These are phyloP conservation scores for Fomitopsis pinicola DNA, from an alignment of 1,284 basidiomycete genomes.

Conservation along the genomic window DNA sequence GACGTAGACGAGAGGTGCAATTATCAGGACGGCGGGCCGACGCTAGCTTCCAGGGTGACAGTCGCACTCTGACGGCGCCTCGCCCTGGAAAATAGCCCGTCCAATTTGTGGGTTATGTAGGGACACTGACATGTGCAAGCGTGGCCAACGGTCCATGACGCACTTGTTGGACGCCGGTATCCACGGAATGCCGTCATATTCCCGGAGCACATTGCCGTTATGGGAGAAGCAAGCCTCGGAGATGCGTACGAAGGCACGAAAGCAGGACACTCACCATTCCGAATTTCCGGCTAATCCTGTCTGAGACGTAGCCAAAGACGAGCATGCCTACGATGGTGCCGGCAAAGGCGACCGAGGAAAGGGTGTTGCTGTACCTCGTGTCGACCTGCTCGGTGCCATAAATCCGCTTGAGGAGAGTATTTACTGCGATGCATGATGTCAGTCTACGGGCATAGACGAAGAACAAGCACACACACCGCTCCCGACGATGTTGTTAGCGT, in stretches of 20 bases:
- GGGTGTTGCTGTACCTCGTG: slow-evolving; percentile 56
- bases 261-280: slow-evolving; percentile 61
- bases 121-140: background rate
- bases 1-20: background rate
- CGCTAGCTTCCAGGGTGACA: background rate
- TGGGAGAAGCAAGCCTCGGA: background rate
- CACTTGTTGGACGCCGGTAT: background rate
- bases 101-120: background rate
- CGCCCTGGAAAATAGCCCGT: background rate
- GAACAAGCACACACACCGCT: slow-evolving; percentile 43
- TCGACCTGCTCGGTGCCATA: slow-evolving; percentile 53
- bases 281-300: slow-evolving; percentile 84
- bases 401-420: slow-evolving; percentile 60
- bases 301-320: slow-evolving; percentile 73
- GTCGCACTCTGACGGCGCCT: background rate
- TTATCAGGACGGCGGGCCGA: background rate
- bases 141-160: background rate
- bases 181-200: background rate
- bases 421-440: slow-evolving; percentile 36
- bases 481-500: slow-evolving; percentile 78
- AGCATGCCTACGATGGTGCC: slow-evolving; percentile 86
- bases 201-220: background rate
- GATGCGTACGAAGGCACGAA: background rate
- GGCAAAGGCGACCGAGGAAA: slow-evolving; percentile 72
- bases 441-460: background rate